Base-by-base conservation (phyloP, 2,329 filamentous ascomycete species). In the Colletotrichum tamarilloi region DNA sequence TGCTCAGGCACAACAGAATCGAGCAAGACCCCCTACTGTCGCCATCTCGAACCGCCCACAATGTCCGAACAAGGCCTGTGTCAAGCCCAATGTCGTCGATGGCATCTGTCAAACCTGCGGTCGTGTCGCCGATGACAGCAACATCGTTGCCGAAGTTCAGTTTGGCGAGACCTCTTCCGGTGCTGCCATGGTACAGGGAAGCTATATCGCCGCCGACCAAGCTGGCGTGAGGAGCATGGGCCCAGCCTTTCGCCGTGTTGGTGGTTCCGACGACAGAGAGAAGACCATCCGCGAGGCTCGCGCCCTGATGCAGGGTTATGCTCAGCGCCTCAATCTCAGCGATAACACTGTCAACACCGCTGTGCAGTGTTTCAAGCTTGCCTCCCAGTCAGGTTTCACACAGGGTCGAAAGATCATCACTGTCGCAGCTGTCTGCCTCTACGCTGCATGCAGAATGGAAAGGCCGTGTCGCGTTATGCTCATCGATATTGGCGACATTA, bases 401-500 rank as follows among this genome's bases (percentile, higher is more conserved):
- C 93, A 97, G 82, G 97, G 97, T 76, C 94, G 97, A 71, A 93
- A 93, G 22, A 93, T 95, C 62, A 91, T 93, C 75, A 94, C 93
- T 66, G 95, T 98, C 11, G 93, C 94, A 32, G 95, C 95, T n/a
- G 94, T 97, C 32, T 96, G 94, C 80, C 87, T 99, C 35, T 99
- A 98, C 77, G 93, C 94, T 68, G 95, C 95, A 16, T 97, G 95
- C 79, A 92, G 97, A 74, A 91, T 93, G 67, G 91, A 94, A 74
- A 90, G 91, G 56, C 92, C 92, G 28, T 97, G 97, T 80, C 93
- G 92, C 55, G 88, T 97, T 76, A 95, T 99, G 93, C 88, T 99
- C 56, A 98, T 99, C 81, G 97, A 99, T 81, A 91, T 99, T 80
- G 94, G 97, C 14, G 97, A 99, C 80, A 88, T 96, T 73, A 85